phyloP scores from a whole-genome alignment of 768 basidiomycete genomes.

The Phylloporus sp. region DNA sequence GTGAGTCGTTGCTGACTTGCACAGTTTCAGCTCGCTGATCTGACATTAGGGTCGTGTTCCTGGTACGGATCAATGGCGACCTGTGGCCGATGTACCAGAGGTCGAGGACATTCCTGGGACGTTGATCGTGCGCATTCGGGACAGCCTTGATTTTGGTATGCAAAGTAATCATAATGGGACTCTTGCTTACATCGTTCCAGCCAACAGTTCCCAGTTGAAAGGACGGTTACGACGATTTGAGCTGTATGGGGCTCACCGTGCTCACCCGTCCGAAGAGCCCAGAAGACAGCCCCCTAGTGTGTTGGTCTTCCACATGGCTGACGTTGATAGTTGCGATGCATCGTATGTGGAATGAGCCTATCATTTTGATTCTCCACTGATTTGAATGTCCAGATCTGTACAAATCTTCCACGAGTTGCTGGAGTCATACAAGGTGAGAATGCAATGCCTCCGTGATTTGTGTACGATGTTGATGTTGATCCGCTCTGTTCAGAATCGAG shows the following conservation, averaged over 20 bases:
- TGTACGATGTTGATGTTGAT: neutral
- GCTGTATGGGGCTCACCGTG: slow-evolving; percentile 72
- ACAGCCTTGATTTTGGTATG: slow-evolving; percentile 87
- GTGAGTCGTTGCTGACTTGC: slow-evolving; percentile 33
- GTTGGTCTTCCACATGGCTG: slow-evolving; percentile 89
- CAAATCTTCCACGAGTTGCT: slow-evolving; percentile 80
- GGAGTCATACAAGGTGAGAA: slow-evolving; percentile 66
- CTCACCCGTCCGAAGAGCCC: slow-evolving; percentile 88
- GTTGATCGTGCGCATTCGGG: slow-evolving; percentile 83
- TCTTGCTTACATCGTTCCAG: slow-evolving; percentile 33
- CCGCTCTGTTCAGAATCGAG: slow-evolving; percentile 33
- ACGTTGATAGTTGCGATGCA: slow-evolving; percentile 87
- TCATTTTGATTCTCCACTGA: slow-evolving; percentile 2
- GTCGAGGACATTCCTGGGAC: slow-evolving; percentile 77
- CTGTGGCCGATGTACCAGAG: slow-evolving; percentile 82
- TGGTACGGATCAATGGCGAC: slow-evolving; percentile 85
- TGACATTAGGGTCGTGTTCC: slow-evolving; percentile 73
- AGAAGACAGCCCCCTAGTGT: slow-evolving; percentile 67
- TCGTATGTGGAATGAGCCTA: slow-evolving; percentile 52
- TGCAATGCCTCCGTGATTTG: neutral
- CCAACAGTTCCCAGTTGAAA: slow-evolving; percentile 94
- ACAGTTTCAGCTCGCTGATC: neutral
- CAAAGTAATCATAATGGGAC: neutral
- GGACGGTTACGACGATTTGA: slow-evolving; percentile 83
- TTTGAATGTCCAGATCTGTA: slow-evolving; percentile 50